Evolutionary conservation across 176 grass and related monocot genomes (phyloP).

Genomic region (Triticum aestivum): DNA sequence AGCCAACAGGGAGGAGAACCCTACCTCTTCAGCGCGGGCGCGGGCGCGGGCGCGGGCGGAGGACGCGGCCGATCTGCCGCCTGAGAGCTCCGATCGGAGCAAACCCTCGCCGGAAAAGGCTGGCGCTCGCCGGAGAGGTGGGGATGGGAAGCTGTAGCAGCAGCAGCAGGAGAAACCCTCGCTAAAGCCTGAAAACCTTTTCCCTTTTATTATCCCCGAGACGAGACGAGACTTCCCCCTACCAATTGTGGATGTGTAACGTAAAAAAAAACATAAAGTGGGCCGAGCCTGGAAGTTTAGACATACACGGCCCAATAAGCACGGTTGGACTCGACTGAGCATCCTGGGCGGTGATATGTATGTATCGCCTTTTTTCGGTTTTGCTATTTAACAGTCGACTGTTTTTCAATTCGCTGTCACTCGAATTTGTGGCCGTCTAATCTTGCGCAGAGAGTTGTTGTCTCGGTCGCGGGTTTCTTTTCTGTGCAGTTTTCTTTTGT

Average conservation of each 20-base stretch:
- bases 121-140: constrained; percentile 10
- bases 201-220: neutral
- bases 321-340: no score
- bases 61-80: neutral
- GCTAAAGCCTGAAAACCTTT: constrained; percentile 10
- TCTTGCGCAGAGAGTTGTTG: no score
- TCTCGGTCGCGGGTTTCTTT: no score
- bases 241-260: neutral
- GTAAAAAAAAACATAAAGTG: neutral
- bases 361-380: no score
- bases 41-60: neutral
- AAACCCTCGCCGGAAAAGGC: neutral
- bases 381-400: no score
- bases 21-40: neutral
- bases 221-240: neutral
- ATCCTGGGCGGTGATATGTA: no score
- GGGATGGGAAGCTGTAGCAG: neutral
- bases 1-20: neutral
- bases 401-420: no score
- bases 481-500: no score
- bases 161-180: neutral
- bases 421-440: no score
- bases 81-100: neutral
- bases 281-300: neutral
- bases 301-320: no score